Evolutionary conservation across 2,329 filamentous ascomycete species (phyloP), one percentile per base, ranked within the genome.

Genomic region (Aaosphaeria arxii): DNA sequence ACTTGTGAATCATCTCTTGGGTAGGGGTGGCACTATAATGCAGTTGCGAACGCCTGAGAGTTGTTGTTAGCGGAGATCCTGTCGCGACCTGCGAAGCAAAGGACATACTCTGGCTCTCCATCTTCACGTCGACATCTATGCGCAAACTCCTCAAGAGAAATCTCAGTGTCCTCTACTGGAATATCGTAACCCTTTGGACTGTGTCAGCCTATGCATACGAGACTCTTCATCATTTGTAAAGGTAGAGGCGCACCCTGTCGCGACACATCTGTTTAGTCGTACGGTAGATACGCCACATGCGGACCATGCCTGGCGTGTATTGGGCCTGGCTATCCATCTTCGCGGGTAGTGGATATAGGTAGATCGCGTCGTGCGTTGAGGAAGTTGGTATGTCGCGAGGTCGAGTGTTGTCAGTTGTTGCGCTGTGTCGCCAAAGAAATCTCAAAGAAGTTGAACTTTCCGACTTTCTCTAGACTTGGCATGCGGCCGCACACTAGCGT

Each of bases 251-350:
- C 82, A 96, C 91, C 71, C 92, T 78, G 72, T 97, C 94, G 53
- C 82, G 79, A 61, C 94, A 87, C 92, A 99, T 95, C 79, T 99
- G 89, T 72, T 95, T 90, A 43, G 91, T 85, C 6, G 94, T 99
- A 73, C 85, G 85, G 84, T 89, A 95, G 62, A 91, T 90, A 72
- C 92, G 88, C 92, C 94, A 99, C 59, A 96, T 83, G 67, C 88
- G 85, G 56, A 83, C 62, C 48, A 69, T 45, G 40, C 49, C 58
- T 31, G 60, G 50, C 47, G 46, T 55, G 41, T 58, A 56, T 32
- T 56, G 48, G 35, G 46, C 46, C 13, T 52, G 58, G 51, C 62
- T 60, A 17, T 62, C 62, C 64, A 68, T 68, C 38, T 40, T 40
- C 24, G n/a, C 33, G n/a, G 4, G 33, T 9, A 36, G 33, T 36